Evolutionary conservation across 306 rosid genomes (phyloP).

Genomic region (Herpetospermum pedunculosum): DNA sequence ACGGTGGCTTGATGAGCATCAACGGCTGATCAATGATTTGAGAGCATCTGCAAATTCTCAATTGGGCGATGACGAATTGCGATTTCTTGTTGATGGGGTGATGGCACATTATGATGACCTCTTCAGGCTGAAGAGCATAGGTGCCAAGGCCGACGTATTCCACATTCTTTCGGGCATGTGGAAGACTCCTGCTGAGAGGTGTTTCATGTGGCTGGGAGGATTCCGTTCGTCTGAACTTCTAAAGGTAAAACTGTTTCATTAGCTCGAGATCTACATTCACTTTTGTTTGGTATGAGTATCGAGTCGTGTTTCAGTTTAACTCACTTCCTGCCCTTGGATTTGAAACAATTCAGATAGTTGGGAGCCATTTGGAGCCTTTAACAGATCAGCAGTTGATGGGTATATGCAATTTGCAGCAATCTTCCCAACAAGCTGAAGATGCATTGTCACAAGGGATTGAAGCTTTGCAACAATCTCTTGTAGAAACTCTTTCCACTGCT

Average conservation of each 20-base stretch:
- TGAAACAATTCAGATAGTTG: slow-evolving; percentile 46
- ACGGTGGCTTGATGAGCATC: slow-evolving; percentile 69
- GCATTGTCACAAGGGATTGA: slow-evolving; percentile 92
- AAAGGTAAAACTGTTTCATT: slow-evolving; percentile 29
- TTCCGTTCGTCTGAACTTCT: slow-evolving; percentile 80
- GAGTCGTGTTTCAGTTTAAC: not conserved
- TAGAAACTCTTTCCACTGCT: slow-evolving; percentile 56
- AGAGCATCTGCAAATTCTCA: slow-evolving; percentile 54
- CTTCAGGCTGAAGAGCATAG: slow-evolving; percentile 56
- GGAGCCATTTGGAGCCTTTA: slow-evolving; percentile 67
- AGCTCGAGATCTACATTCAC: not conserved
- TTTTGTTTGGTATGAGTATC: not conserved
- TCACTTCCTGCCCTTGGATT: not conserved
- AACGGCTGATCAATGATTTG: slow-evolving; percentile 42
- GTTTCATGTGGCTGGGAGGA: slow-evolving; percentile 91
- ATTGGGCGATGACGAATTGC: slow-evolving; percentile 50
- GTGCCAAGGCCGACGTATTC: slow-evolving; percentile 73
- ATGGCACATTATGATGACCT: slow-evolving; percentile 59
- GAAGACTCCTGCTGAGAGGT: slow-evolving; percentile 82
- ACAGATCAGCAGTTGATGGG: slow-evolving; percentile 71
- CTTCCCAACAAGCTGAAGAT: slow-evolving; percentile 85
- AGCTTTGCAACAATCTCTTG: slow-evolving; percentile 75
- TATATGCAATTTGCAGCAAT: slow-evolving; percentile 65
- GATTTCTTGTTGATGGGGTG: slow-evolving; percentile 52
- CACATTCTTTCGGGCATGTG: slow-evolving; percentile 89